Evolutionary conservation across 2,329 filamentous ascomycete genomes (phyloP), one percentile per base, ranked within the genome.

Genomic region (Trichoderma sp.): DNA sequence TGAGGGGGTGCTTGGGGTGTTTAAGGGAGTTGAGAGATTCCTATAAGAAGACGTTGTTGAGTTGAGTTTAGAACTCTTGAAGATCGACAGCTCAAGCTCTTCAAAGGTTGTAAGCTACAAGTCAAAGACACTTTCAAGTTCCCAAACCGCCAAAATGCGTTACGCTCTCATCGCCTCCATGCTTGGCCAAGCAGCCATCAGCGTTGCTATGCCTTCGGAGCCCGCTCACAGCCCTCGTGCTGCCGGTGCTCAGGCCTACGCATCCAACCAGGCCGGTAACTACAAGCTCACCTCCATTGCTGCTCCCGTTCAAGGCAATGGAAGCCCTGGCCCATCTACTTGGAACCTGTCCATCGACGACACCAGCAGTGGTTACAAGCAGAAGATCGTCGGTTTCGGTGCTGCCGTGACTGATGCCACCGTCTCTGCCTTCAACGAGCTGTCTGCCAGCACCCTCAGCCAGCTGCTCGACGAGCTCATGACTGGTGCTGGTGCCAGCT

Each of bases 371-470:
- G 82, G 82, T 17, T 73, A 80, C 74, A 83, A 81, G 72, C 82
- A 84, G 74, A 78, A 72, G 32, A 75, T 84, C 73, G 78, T 74
- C 26, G 81, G 82, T 6, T 83, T 83, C 69, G 82, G 82, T 32
- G 81, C 79, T 11, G 77, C 81, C 8, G 80, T 83, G 32, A 83
- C 82, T 3, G 82, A 83, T 70, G 80, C 81, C 28, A 83, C 81
- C 5, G 80, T 83, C 11, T 74, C 77, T 50, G 79, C 81, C 39
- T 76, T 83, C 74, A 79, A 80, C 62, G 71, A 75, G 11, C 78
- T 83, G 11, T 72, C 80, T 8, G 72, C 74, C 28, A 75, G 75
- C 65, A 74, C 76, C 59, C 79, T 77, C 30, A 76, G 73, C 36
- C 71, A 77, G 68, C 77, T 83, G n/a, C 76, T 83, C 43, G 75